Conservation (phyloP, 2,329 filamentous ascomycete genomes). For the Daldinia sp. region DNA sequence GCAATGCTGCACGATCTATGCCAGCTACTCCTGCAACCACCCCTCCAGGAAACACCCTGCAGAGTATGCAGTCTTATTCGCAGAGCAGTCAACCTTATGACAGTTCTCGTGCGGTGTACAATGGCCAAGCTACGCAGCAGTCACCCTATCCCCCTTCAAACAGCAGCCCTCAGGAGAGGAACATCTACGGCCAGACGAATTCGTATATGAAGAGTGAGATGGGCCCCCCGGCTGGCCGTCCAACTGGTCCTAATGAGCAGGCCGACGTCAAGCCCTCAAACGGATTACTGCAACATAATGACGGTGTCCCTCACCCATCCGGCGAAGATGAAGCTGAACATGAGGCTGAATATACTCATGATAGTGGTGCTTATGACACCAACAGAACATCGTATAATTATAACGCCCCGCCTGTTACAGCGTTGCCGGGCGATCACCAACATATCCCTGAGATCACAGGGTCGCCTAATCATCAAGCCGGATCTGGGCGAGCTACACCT, state of each 20-base stretch:
- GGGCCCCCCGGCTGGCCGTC: constrained; percentile 79
- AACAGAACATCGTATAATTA: constrained; percentile 84
- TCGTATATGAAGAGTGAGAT: constrained; percentile 87
- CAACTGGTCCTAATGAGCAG: constrained; percentile 70
- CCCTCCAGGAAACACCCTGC: constrained; percentile 81
- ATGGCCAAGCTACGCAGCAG: constrained; percentile 75
- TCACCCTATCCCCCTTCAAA: constrained; percentile 76
- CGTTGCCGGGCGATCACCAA: constrained; percentile 76
- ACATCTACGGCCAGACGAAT: constrained; percentile 74
- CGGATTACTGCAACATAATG: constrained; percentile 71
- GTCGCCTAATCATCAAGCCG: constrained; percentile 82
- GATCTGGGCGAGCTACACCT: constrained; percentile 86
- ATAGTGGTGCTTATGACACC: constrained; percentile 78
- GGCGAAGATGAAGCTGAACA: constrained; percentile 79
- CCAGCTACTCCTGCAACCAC: constrained; percentile 92
- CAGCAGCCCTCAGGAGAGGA: constrained; percentile 68
- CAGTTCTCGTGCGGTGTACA: constrained; percentile 82
- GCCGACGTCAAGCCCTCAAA: constrained; percentile 74
- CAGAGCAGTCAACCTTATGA: constrained; percentile 78
- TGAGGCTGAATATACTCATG: constrained; percentile 88
- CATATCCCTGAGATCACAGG: constrained; percentile 87
- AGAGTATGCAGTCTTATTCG: constrained; percentile 83
- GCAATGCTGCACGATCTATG: constrained; percentile 81
- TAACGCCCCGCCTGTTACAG: constrained; percentile 73
- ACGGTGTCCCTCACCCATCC: constrained; percentile 64